phyloP scores from a whole-genome alignment of 345 rosid species.

The Noccaea bulbosa region DNA sequence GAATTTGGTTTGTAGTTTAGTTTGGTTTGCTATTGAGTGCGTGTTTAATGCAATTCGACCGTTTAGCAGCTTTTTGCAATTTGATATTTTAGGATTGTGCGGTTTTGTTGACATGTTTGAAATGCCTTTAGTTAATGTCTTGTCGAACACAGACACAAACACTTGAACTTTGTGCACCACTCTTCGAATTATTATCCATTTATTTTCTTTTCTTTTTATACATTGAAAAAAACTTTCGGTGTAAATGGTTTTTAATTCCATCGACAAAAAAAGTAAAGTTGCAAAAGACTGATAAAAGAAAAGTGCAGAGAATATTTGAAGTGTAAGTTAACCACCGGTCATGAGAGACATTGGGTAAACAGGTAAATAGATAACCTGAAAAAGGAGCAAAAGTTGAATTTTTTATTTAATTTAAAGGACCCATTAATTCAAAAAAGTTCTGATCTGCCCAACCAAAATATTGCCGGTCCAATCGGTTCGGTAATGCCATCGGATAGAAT shows the following conservation, averaged over 20 bases:
- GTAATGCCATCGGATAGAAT: not conserved
- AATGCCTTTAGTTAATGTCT: conserved; percentile 38
- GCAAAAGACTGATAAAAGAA: conserved; percentile 41
- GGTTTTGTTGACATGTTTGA: conserved; percentile 37
- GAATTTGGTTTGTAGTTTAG: conserved; percentile 12
- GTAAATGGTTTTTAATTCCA: conserved; percentile 26
- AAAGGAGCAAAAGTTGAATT: conserved; percentile 24
- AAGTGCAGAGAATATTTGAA: conserved; percentile 45
- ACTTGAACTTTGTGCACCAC: conserved; percentile 46
- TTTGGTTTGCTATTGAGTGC: conserved; percentile 22
- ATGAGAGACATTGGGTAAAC: conserved; percentile 37
- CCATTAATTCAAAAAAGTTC: not conserved
- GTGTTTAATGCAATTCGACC: conserved; percentile 37
- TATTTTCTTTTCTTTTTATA: not conserved
- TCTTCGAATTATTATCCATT: conserved; percentile 18
- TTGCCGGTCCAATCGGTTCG: conserved; percentile 25
- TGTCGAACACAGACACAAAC: conserved; percentile 43
- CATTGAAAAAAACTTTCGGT: conserved; percentile 31
- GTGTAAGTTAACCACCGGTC: conserved; percentile 33
- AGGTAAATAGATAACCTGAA: conserved; percentile 35
- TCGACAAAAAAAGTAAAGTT: conserved; percentile 31
- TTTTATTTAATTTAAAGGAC: not conserved
- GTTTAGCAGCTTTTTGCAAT: conserved; percentile 42
- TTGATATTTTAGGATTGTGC: conserved; percentile 17
- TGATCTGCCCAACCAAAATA: conserved; percentile 27